These are phyloP conservation scores for Phytophthora sansomeana DNA, from an alignment of 352 stramenopile species.

Conservation along the genomic window DNA sequence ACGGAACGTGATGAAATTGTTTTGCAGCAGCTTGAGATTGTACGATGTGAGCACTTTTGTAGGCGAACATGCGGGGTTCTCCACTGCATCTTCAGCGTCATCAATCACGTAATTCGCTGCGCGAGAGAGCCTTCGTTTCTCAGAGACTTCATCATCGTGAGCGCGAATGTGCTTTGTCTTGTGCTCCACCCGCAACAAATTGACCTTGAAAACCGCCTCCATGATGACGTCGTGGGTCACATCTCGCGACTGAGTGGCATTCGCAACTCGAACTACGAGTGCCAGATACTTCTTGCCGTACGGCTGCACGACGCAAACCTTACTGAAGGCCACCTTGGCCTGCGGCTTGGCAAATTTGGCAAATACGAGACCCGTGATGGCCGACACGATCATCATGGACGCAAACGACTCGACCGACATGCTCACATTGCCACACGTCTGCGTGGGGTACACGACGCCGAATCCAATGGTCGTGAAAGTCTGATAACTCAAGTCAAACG, in stretches of 20 bases:
- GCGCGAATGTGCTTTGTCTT: slow-evolving; percentile 47
- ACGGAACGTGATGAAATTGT: slow-evolving; percentile 89
- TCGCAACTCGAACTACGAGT: slow-evolving; percentile 82
- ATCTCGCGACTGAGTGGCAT: slow-evolving; percentile 81
- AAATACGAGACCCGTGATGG: slow-evolving; percentile 84
- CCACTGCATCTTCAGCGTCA: slow-evolving; percentile 22
- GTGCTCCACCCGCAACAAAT: slow-evolving; percentile 79
- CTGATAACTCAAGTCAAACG: slow-evolving; percentile 84
- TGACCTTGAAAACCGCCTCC: slow-evolving; percentile 82
- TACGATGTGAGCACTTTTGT: slow-evolving; percentile 74
- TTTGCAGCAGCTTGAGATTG: slow-evolving; percentile 80
- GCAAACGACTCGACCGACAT: slow-evolving; percentile 83
- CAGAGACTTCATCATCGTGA: slow-evolving; percentile 34
- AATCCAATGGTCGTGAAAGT: slow-evolving; percentile 90
- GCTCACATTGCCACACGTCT: slow-evolving; percentile 71
- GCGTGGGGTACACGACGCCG: slow-evolving; percentile 72
- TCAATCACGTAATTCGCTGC: slow-evolving; percentile 6
- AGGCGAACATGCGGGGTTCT: slow-evolving; percentile 30
- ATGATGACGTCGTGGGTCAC: slow-evolving; percentile 88
- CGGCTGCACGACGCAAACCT: slow-evolving; percentile 77
- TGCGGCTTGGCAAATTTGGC: slow-evolving; percentile 85
- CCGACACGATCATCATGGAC: slow-evolving; percentile 84
- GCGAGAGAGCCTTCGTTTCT: slow-evolving; percentile 23
- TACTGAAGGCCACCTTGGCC: slow-evolving; percentile 84
- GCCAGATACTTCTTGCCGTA: slow-evolving; percentile 79